Evolutionary conservation across 1,284 basidiomycete genomes (phyloP).

Genomic region (Lignosus rhinocerotis): DNA sequence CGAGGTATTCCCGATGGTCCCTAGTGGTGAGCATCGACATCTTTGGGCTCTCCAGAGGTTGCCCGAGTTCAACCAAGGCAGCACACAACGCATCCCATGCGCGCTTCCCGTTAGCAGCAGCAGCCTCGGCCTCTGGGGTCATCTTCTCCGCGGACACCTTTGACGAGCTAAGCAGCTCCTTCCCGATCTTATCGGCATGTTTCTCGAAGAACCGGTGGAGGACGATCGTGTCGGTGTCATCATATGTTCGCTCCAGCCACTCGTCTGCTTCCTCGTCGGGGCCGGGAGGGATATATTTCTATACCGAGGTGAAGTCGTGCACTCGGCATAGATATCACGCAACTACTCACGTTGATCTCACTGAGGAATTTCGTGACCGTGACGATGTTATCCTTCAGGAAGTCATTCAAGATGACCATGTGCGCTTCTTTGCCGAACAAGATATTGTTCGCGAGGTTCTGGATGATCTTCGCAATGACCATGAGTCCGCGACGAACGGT

Average conservation of each 20-base stretch:
- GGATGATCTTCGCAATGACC: slow-evolving; percentile 87
- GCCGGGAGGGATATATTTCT: slow-evolving; percentile 57
- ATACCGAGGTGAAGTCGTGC: background rate
- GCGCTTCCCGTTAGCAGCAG: slow-evolving; percentile 65
- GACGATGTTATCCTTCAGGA: slow-evolving; percentile 75
- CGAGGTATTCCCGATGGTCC: slow-evolving; percentile 62
- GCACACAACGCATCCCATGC: slow-evolving; percentile 78
- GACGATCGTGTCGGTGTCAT: slow-evolving; percentile 80
- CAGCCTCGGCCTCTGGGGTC: slow-evolving; percentile 43
- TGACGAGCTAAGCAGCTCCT: slow-evolving; percentile 75
- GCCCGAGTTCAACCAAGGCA: slow-evolving; percentile 75
- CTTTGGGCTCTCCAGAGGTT: slow-evolving; percentile 65
- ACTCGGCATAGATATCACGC: background rate
- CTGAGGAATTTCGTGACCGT: slow-evolving; percentile 83
- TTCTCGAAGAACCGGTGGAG: slow-evolving; percentile 83
- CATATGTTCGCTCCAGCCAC: slow-evolving; percentile 72
- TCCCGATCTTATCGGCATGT: slow-evolving; percentile 83
- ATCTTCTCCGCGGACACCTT: slow-evolving; percentile 54
- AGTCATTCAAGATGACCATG: slow-evolving; percentile 81
- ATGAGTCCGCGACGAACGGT: slow-evolving; percentile 73
- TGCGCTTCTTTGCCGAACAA: slow-evolving; percentile 88
- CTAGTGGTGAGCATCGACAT: slow-evolving; percentile 50
- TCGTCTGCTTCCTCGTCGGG: slow-evolving; percentile 63
- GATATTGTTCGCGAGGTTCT: slow-evolving; percentile 92
- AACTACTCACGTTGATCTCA: slow-evolving; percentile 67